Evolutionary conservation across 1,284 basidiomycete species (phyloP).

Genomic region (Chondrostereum purpureum): DNA sequence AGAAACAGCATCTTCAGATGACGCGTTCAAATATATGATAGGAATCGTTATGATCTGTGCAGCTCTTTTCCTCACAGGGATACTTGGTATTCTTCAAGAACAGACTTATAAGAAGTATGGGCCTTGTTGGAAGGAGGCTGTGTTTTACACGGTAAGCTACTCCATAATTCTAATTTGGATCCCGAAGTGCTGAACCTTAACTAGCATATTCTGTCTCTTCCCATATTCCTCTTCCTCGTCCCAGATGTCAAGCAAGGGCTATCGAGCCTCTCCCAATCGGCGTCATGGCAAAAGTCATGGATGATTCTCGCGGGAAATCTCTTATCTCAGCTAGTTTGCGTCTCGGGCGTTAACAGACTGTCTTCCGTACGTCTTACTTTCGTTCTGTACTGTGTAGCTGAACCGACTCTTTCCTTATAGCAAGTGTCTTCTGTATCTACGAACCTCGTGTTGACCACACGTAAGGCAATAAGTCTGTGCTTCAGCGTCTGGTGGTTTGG

Average conservation of each 20-base stretch:
- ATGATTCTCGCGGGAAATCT: constrained; percentile 63
- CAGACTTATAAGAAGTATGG: constrained; percentile 68
- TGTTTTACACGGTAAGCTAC: constrained; percentile 71
- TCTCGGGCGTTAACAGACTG: constrained; percentile 80
- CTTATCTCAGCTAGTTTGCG: constrained; percentile 78
- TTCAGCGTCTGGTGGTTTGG: constrained; percentile 75
- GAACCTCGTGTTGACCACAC: constrained; percentile 62
- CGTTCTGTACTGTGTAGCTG: constrained; percentile 9
- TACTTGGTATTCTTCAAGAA: constrained; percentile 80
- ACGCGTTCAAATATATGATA: constrained; percentile 46
- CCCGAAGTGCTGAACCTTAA: constrained; percentile 1
- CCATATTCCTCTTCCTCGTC: constrained; percentile 63
- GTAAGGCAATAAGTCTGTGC: constrained; percentile 67
- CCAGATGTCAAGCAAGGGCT: constrained; percentile 53
- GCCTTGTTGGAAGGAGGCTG: constrained; percentile 78
- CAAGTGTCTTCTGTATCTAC: constrained; percentile 68
- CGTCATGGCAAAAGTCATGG: constrained; percentile 27
- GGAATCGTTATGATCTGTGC: constrained; percentile 70
- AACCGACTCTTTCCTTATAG: constrained; percentile 27
- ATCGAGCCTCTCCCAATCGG: constrained; percentile 29
- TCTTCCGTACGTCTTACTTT: constrained; percentile 52
- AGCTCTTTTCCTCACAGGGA: constrained; percentile 69
- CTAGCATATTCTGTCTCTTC: constrained; percentile 68
- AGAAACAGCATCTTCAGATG: constrained; percentile 19
- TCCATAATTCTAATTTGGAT: background rate